Base-by-base conservation (phyloP, 1,284 basidiomycete species). In the Nidula niveotomentosa region DNA sequence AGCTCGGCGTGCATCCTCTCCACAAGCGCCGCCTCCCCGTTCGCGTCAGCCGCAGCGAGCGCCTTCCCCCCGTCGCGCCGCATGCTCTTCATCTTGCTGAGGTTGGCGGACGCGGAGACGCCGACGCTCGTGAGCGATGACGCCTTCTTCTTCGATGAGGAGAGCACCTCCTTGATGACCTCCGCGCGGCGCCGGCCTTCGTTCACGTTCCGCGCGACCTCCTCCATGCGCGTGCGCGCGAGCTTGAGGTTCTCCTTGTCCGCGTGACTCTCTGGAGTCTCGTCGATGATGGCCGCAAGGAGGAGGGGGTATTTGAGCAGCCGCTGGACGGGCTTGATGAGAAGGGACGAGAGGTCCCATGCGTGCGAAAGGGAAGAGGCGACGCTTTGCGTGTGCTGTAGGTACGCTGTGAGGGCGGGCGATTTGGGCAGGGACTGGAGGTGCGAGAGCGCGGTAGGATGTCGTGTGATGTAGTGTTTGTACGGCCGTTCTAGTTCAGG, bases 281-380 rank as follows among this genome's bases (percentile, higher is more conserved):
- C 86, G 39, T 88, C 84, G 49, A 91, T 80, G 55, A 98, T 88
- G 50, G 93, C 86, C 15, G 76, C 74, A 39, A 98, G 85, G 15
- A 98, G 83, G 9, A 97, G 80, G 0, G 95, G 90, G 67, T 98
- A 98, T 69, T 96, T 97, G 61, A 94, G 84, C 48, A 96, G 79
- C n/a, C 93, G 84, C 65, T 96, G 94, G 6, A 96, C 90, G 35
- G 94, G 94, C 70, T 95, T 92, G 70, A 94, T 97, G 56, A 97
- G 85, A 57, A 97, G 82, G 1, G 94, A 96, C 6, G 91, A 82
- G 46, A 98, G 83, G 69, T 98, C 95, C 96, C 95, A 98, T 1
- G 94, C 93, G 64, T 94, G 91, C 0, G 94, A 91, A 47, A 88
- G 80, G 4, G 83, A 79, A 17, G 88, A 84, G 12, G 92, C 87